Conservation (phyloP, 208 protist species). For the Strigomonas oncopelti region DNA sequence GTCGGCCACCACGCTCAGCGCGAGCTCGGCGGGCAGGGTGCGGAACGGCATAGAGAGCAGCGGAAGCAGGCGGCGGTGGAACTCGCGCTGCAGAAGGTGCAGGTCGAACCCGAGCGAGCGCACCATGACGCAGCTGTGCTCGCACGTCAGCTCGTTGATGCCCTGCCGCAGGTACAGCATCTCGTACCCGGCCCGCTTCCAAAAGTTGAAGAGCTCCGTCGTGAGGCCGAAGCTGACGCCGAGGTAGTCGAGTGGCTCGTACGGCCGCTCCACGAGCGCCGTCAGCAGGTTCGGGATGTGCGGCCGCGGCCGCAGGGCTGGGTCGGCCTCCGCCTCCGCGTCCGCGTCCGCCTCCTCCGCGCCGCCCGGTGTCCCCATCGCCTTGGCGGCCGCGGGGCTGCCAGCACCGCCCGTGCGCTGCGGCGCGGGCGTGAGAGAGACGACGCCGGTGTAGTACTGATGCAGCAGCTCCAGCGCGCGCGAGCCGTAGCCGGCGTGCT, state of each 20-base stretch:
- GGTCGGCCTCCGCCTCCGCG: conserved; percentile 3
- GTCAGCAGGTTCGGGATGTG: conserved; percentile 77
- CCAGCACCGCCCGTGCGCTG: neutral
- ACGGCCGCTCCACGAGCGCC: conserved; percentile 78
- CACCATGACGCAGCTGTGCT: conserved; percentile 99
- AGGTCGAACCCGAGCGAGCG: conserved; percentile 70
- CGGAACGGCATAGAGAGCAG: conserved; percentile 93
- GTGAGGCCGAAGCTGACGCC: conserved; percentile 98
- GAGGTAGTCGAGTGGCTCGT: conserved; percentile 96
- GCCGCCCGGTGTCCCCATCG: neutral
- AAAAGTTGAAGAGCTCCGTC: conserved; percentile 96
- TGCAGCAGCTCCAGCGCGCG: conserved; percentile 90
- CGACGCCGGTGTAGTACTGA: conserved; percentile 93
- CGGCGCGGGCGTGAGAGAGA: conserved; percentile 47
- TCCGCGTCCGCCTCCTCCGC: neutral
- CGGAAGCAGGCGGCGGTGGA: conserved; percentile 87
- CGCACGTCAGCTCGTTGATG: conserved; percentile 97
- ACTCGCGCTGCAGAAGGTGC: conserved; percentile 76
- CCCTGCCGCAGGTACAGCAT: conserved; percentile 91
- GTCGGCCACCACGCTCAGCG: conserved; percentile 80
- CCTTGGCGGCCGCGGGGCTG: neutral
- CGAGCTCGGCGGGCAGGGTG: conserved; percentile 77
- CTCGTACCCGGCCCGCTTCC: conserved; percentile 86
- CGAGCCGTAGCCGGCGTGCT: conserved; percentile 96
- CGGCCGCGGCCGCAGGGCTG: neutral